These are phyloP conservation scores for Amesomyces nigricolor DNA, from an alignment of 2,329 filamentous ascomycete genomes.

Conservation along the genomic window DNA sequence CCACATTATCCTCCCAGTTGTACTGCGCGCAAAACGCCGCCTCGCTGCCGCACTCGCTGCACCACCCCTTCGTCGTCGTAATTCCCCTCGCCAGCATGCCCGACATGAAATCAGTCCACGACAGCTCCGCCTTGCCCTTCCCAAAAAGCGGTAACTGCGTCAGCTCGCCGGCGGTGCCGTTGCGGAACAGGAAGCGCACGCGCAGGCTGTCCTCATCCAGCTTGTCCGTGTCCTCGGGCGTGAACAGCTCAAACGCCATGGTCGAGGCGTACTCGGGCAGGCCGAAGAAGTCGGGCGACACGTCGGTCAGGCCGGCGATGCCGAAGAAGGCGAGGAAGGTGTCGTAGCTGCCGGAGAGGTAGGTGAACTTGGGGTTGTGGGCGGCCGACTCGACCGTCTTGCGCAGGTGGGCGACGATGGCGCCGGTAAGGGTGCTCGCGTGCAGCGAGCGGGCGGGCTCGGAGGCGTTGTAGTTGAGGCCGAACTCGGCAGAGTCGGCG, in stretches of 20 bases:
- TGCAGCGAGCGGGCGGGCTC: conserved; percentile 56
- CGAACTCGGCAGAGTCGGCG: conserved; percentile 75
- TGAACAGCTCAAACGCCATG: conserved; percentile 71
- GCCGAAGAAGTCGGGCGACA: conserved; percentile 61
- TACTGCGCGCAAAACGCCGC: conserved; percentile 56
- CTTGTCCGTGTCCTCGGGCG: conserved; percentile 45
- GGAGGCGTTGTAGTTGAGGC: conserved; percentile 73
- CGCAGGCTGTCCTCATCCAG: conserved; percentile 39
- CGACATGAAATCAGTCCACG: conserved; percentile 63
- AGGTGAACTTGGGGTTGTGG: conserved; percentile 42
- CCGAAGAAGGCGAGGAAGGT: conserved; percentile 61
- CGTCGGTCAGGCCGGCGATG: conserved; percentile 46
- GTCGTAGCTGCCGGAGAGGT: conserved; percentile 47
- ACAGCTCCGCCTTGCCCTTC: conserved; percentile 46
- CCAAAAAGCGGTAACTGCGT: conserved; percentile 55
- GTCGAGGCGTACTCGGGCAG: conserved; percentile 79
- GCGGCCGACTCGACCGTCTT: conserved; percentile 38
- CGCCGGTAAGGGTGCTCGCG: conserved; percentile 36
- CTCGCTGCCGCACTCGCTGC: conserved; percentile 65
- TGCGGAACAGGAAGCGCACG: conserved; percentile 57
- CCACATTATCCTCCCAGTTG: background rate
- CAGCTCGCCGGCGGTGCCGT: conserved; percentile 54
- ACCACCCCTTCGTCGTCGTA: conserved; percentile 67
- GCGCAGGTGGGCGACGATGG: conserved; percentile 50
- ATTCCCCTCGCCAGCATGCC: conserved; percentile 41